Evolutionary conservation across 176 grass and related monocot genomes (phyloP).

Genomic region (Rhynchospora pubera): DNA sequence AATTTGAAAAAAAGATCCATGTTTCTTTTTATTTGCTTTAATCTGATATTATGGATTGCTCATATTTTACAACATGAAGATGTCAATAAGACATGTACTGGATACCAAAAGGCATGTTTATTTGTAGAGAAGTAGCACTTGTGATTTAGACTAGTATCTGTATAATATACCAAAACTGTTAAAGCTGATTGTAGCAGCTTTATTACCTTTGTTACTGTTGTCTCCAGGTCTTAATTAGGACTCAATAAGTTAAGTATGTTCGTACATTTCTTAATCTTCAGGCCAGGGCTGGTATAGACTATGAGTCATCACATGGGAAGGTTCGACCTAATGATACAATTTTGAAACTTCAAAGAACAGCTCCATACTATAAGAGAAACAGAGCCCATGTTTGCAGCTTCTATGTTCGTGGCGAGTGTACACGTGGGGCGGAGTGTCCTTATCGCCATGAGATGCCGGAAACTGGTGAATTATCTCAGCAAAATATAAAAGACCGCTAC

Average conservation of each 20-base stretch:
- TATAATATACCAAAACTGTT: not conserved
- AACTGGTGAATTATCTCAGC: slow-evolving; percentile 93
- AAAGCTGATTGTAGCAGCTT: not conserved
- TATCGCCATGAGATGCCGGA: slow-evolving; percentile 99
- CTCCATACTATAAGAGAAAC: slow-evolving; percentile 98
- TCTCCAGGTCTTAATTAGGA: not conserved
- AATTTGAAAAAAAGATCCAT: not conserved
- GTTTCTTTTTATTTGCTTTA: not conserved
- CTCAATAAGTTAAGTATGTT: not conserved
- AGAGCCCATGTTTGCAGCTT: slow-evolving; percentile 97
- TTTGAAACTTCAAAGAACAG: slow-evolving; percentile 93
- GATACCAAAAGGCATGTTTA: not conserved
- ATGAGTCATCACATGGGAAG: slow-evolving; percentile 85
- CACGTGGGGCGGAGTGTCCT: slow-evolving; percentile 88
- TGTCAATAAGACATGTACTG: not conserved
- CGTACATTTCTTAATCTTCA: slow-evolving; percentile 28
- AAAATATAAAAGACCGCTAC: slow-evolving; percentile 99
- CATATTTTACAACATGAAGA: not conserved
- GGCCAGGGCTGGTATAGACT: slow-evolving; percentile 93
- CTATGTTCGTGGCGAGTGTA: slow-evolving; percentile 91
- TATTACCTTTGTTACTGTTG: not conserved
- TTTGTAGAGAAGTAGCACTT: not conserved
- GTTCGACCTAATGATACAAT: slow-evolving; percentile 80
- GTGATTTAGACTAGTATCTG: not conserved
- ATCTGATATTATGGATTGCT: not conserved